Conservation (phyloP, 106 monocot species). For the Dioscorea dumetorum region DNA sequence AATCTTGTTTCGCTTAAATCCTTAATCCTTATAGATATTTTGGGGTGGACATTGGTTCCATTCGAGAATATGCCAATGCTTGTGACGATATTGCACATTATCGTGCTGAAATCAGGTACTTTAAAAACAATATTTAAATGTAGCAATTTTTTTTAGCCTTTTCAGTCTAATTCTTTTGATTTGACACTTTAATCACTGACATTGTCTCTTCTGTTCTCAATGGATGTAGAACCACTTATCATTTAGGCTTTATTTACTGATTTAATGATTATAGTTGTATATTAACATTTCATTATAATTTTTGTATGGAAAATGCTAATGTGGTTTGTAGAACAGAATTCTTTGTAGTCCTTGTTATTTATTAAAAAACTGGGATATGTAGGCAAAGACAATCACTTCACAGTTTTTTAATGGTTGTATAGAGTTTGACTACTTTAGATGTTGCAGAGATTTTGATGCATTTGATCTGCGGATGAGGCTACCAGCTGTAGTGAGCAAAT, state of each 20-base stretch:
- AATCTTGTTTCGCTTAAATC: conserved; percentile 5
- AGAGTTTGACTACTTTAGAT: conserved; percentile 12
- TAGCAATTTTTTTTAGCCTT: too few species aligned
- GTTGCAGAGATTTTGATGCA: conserved; percentile 91
- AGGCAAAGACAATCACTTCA: not conserved
- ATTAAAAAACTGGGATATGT: not conserved
- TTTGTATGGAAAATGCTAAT: too few species aligned
- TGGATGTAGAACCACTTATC: too few species aligned
- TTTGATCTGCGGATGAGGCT: conserved; percentile 99
- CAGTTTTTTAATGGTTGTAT: not conserved
- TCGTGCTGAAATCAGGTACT: conserved; percentile 92
- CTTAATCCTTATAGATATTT: conserved; percentile 70
- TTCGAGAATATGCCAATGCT: conserved; percentile 64
- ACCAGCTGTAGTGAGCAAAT: conserved; percentile 76
- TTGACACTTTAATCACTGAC: too few species aligned
- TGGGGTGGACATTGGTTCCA: conserved; percentile 80
- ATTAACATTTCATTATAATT: too few species aligned
- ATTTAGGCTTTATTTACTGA: too few species aligned
- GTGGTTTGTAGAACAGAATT: too few species aligned
- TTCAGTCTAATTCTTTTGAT: too few species aligned
- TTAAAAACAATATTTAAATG: not conserved
- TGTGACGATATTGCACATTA: conserved; percentile 67
- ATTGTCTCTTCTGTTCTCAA: too few species aligned
- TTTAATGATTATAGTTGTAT: too few species aligned
- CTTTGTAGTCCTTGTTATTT: too few species aligned